Percentiles rank a stretch among this genome's conserved stretches.
These are phyloP conservation scores for Nephelium lappaceum DNA, from an alignment of 345 rosid species.

Conservation along the genomic window DNA sequence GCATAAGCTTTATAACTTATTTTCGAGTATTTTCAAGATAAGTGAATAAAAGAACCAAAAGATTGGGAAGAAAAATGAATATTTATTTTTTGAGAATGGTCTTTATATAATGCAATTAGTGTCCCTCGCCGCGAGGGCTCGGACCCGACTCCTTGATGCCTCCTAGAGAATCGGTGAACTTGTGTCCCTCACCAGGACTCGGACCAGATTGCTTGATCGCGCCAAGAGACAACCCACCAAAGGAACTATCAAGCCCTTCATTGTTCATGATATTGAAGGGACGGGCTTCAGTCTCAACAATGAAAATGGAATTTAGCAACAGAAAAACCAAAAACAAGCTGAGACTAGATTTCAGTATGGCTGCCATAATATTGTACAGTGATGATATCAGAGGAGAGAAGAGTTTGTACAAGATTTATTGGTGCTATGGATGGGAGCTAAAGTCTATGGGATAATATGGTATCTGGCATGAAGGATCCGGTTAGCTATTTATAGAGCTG, in stretches of 20 bases:
- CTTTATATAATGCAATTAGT: background rate
- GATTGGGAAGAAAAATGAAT: background rate
- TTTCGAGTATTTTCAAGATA: background rate
- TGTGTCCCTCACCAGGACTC: conserved; percentile 55
- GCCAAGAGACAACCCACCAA: conserved; percentile 47
- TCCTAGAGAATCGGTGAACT: conserved; percentile 29
- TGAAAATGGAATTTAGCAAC: conserved; percentile 26
- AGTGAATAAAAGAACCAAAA: background rate
- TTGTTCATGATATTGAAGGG: conserved; percentile 35
- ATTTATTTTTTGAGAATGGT: background rate
- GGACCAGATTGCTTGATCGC: conserved; percentile 51
- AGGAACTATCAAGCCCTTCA: conserved; percentile 27
- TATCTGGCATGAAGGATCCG: background rate
- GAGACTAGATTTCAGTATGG: conserved; percentile 14
- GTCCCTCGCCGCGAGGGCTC: conserved; percentile 28
- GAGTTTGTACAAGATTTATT: background rate
- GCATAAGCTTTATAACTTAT: background rate
- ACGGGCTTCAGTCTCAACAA: conserved; percentile 36
- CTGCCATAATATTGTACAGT: conserved; percentile 30
- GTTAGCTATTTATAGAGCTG: conserved; percentile 14
- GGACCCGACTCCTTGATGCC: conserved; percentile 42
- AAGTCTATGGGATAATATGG: background rate
- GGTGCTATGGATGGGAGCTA: no score
- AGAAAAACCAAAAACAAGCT: conserved; percentile 27
- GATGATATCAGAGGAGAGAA: background rate